A percentile compares a stretch with the other conserved stretches of the same genome.
These are phyloP conservation scores for Acmispon strigosus DNA, from an alignment of 306 rosid genomes.

Conservation along the genomic window DNA sequence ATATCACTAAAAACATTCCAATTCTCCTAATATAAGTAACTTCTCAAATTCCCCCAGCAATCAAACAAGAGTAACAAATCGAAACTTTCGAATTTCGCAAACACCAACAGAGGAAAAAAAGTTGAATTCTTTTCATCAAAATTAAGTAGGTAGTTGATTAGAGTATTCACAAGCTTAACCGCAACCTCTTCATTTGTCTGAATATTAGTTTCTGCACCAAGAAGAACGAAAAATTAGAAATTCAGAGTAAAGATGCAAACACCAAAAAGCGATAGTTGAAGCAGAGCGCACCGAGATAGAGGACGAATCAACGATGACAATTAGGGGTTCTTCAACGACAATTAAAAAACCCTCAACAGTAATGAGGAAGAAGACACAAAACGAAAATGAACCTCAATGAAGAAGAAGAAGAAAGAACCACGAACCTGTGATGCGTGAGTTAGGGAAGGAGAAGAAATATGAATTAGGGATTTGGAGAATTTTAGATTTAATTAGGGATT, in stretches of 20 bases:
- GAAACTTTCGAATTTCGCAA: background rate
- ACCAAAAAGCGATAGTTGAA: background rate
- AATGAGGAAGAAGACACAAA: too few relatives aligned
- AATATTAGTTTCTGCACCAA: slow-evolving; percentile 69
- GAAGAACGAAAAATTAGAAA: background rate
- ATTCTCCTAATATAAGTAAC: background rate
- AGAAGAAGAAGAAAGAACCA: too few relatives aligned
- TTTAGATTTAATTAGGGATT: too few relatives aligned
- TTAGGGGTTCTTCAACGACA: too few relatives aligned
- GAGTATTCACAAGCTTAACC: slow-evolving; percentile 81
- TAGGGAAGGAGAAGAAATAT: too few relatives aligned
- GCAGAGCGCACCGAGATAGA: slow-evolving; percentile 63
- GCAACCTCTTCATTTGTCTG: slow-evolving; percentile 98
- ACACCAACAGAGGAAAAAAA: background rate
- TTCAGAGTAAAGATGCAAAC: background rate
- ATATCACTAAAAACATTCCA: background rate
- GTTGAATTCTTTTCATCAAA: background rate
- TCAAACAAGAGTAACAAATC: background rate
- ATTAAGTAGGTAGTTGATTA: background rate
- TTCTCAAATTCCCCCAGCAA: background rate
- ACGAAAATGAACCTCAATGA: too few relatives aligned
- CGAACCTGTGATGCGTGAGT: too few relatives aligned
- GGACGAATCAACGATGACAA: too few relatives aligned
- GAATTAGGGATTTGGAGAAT: too few relatives aligned
- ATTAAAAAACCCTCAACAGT: too few relatives aligned